phyloP scores from a whole-genome alignment of 1,284 basidiomycete genomes.

The Ustilago cynodontis region DNA sequence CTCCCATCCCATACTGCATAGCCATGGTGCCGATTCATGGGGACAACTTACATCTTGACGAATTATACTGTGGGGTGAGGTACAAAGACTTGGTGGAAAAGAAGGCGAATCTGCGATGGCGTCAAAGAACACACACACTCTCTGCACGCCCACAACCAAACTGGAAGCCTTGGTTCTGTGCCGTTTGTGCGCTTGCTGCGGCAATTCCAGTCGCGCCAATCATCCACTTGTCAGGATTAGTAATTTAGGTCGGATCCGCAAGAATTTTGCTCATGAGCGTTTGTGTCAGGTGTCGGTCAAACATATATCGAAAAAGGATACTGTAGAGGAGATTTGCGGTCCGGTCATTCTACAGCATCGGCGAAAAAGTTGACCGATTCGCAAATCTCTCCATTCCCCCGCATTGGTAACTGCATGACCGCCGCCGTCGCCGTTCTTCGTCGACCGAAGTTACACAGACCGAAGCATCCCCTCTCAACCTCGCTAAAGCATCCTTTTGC shows the following conservation, averaged over 20 bases:
- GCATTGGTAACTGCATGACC: conserved; percentile 3
- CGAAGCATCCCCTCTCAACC: conserved; percentile 3
- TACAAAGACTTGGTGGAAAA: conserved; percentile 50
- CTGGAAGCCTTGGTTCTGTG: too few species aligned
- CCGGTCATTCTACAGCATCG: conserved; percentile 21
- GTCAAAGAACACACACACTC: conserved; percentile 17
- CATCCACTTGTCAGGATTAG: conserved; percentile 13
- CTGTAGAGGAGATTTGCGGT: conserved; percentile 4
- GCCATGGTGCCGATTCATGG: neutral
- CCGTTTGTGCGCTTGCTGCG: conserved; percentile 27
- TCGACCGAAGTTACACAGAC: conserved; percentile 12
- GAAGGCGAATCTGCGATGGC: conserved; percentile 31
- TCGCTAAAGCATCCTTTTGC: neutral
- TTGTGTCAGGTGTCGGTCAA: neutral
- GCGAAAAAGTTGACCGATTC: conserved; percentile 22
- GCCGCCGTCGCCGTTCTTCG: neutral
- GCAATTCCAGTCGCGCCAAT: conserved; percentile 30
- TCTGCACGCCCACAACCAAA: neutral
- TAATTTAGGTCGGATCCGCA: conserved; percentile 15
- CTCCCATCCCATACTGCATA: neutral
- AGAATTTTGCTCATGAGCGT: neutral
- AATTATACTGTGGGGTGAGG: conserved; percentile 39
- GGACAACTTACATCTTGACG: conserved; percentile 54
- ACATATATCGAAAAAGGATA: neutral
- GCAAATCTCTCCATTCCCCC: conserved; percentile 10